Base-by-base conservation (phyloP, 129 eudicot genomes). In the Dittrichia graveolens region DNA sequence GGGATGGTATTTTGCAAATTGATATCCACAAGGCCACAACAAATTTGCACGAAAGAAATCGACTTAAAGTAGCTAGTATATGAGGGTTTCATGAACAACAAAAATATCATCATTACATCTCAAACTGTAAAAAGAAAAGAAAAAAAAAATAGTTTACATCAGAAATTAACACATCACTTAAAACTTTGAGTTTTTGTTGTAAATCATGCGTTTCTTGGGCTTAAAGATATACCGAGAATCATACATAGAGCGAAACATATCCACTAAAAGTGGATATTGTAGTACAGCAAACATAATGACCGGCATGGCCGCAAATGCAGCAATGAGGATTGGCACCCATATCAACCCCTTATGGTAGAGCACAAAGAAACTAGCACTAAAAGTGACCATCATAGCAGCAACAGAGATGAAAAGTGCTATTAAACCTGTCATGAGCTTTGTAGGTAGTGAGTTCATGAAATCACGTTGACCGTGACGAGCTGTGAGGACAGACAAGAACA, bases 401-500 rank as follows among this genome's bases (percentile, higher is more conserved):
- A 64, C 18, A 11, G 69, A 64, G 16, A 64, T 68, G 73, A 68
- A 50, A n/a, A 35, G 73, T 50, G 47, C n/a, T 3, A 42, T 31
- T 19, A 71, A 13, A 56, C 75, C 65, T 19, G 41, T 55, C 54
- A 71, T 71, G 3, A 71, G 43, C 43, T 71, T 71, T 13, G n/a
- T 71, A 0, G 75, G 65, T 41, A 71, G 41, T 16, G 64, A 40
- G 11, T 38, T 16, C 50, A 70, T 3, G 8, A 54, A 70, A 54
- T 54, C 65, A 9, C 1, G 75, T 54, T 18, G 53, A 13, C 16
- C 53, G 19, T 40, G 19, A 54, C 48, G 64, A 38, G 75, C 53
- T 60, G 74, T 57, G 8, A 77, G 59, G 48, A 77, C 35, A 14
- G 81, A 69, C 18, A 59, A 16, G 69, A 69, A 77, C 61, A 77